phyloP scores from a whole-genome alignment of 768 basidiomycete genomes.

The Cystofilobasidium capitatum region DNA sequence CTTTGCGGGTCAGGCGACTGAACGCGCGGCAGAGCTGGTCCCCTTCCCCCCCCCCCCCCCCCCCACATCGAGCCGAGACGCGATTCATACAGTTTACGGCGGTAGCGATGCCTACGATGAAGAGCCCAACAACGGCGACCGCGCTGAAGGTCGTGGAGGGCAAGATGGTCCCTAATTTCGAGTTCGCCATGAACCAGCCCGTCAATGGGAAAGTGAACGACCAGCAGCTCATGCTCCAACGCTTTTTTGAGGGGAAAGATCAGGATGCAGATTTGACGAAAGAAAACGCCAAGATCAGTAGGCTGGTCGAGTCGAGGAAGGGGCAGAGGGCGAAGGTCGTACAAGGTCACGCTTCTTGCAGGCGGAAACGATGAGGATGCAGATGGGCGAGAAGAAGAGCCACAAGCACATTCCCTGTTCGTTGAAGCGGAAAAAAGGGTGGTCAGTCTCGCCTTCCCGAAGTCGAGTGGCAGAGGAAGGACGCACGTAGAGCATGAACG shows the following conservation, averaged over 20 bases:
- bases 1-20: too few relatives aligned
- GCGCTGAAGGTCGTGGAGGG: neutral
- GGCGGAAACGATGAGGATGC: neutral
- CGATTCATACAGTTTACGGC: neutral
- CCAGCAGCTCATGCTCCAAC: neutral
- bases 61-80: too few relatives aligned
- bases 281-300: too few relatives aligned
- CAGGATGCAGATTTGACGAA: neutral
- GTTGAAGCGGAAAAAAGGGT: neutral
- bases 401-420: neutral
- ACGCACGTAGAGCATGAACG: conserved; percentile 15
- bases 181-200: neutral
- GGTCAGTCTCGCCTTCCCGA: too few relatives aligned
- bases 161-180: neutral
- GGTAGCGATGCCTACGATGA: neutral
- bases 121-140: neutral
- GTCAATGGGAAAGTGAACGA: neutral
- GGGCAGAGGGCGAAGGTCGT: too few relatives aligned
- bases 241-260: neutral
- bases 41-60: too few relatives aligned
- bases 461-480: neutral
- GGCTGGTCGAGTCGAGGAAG: too few relatives aligned
- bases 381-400: neutral
- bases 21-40: too few relatives aligned
- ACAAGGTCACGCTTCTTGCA: neutral